Conservation (phyloP, 306 rosid genomes). For the Sophora flavescens region DNA sequence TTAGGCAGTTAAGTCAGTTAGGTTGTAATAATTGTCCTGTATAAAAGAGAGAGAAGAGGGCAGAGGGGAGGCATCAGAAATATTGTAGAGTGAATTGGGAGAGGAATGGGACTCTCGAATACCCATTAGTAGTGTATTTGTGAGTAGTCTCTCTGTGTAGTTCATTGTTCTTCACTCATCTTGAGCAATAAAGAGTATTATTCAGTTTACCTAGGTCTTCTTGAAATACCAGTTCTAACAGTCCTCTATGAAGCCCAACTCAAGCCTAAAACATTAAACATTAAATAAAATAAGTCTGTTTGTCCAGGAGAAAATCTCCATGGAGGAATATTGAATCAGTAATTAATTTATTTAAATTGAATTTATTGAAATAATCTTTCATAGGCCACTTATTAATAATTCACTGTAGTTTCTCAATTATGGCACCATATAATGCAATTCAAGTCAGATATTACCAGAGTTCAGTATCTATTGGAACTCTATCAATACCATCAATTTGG, state of each 20-base stretch:
- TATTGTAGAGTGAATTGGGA: too few relatives aligned
- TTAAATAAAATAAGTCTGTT: constrained; percentile 10
- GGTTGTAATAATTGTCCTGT: too few relatives aligned
- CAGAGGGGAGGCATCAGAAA: too few relatives aligned
- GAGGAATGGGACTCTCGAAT: too few relatives aligned
- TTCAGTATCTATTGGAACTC: constrained; percentile 4
- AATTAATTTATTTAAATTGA: constrained; percentile 2
- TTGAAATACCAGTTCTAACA: too few relatives aligned
- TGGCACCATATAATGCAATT: neutral
- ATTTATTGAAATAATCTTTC: neutral
- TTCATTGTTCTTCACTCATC: too few relatives aligned
- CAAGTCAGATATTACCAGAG: neutral
- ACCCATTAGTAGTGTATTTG: too few relatives aligned
- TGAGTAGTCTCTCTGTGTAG: too few relatives aligned
- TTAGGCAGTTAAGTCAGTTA: too few relatives aligned
- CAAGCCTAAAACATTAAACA: constrained; percentile 15
- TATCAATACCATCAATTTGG: neutral
- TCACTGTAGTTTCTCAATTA: constrained; percentile 5
- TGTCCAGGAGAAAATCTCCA: constrained; percentile 4
- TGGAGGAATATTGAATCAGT: neutral
- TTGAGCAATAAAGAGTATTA: too few relatives aligned
- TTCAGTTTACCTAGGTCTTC: too few relatives aligned
- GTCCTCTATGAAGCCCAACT: constrained; percentile 30
- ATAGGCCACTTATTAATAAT: neutral
- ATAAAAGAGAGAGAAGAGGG: too few relatives aligned